Evolutionary conservation across 176 grass and related monocot genomes (phyloP).

Genomic region (Coix lacrymajobi): DNA sequence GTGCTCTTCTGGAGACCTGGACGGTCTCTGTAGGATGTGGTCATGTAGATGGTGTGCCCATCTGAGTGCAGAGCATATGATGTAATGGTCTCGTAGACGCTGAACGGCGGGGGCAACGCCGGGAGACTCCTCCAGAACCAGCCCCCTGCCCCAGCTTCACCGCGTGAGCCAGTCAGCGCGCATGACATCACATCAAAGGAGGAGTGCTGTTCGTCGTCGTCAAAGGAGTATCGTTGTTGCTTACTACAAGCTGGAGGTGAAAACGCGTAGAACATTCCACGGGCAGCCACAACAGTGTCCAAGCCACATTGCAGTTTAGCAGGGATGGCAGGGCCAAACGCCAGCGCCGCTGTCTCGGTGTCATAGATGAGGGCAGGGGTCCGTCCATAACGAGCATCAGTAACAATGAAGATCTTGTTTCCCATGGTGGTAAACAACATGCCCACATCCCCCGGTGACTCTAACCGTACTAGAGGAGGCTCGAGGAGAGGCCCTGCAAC

Average conservation of each 20-base stretch:
- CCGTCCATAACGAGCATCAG: background rate
- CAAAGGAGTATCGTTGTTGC: background rate
- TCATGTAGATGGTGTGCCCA: slow-evolving; percentile 7
- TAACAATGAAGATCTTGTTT: background rate
- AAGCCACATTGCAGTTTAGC: background rate
- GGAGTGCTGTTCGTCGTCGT: background rate
- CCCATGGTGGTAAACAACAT: background rate
- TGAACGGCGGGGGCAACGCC: background rate
- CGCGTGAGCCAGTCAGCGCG: background rate
- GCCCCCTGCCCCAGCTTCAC: background rate
- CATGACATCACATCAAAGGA: slow-evolving; percentile 13
- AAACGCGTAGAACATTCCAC: background rate
- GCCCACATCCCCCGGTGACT: background rate
- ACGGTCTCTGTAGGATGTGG: background rate
- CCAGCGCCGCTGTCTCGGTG: background rate
- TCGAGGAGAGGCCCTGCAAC: background rate
- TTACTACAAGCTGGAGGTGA: background rate
- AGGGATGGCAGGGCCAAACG: background rate
- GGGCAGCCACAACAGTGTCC: background rate
- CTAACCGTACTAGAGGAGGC: background rate
- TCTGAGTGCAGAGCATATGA: slow-evolving; percentile 8
- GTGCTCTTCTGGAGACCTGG: background rate
- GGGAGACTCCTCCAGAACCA: background rate
- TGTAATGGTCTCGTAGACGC: background rate
- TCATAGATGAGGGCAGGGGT: background rate